These are phyloP conservation scores for Yarrowia hollandica DNA, from an alignment of 805 yeast genomes.

Conservation along the genomic window DNA sequence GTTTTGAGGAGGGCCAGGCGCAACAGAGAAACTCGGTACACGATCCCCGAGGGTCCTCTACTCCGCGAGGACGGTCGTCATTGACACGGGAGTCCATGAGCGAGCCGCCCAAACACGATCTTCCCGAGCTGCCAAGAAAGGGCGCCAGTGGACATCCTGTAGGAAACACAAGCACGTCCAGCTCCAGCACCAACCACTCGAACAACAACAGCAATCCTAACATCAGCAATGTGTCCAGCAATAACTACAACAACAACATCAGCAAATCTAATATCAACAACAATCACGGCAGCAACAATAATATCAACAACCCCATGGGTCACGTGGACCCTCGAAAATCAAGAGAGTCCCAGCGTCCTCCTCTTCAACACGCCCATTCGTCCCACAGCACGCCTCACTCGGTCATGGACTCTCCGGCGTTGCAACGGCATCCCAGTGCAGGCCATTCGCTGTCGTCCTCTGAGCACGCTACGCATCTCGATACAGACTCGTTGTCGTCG, in stretches of 20 bases:
- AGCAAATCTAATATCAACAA: too few species aligned
- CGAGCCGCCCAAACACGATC: neutral
- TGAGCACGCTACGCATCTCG: conserved; percentile 11
- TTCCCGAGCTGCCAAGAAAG: neutral
- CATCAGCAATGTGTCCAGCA: too few species aligned
- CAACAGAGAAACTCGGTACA: neutral
- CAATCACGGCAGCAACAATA: too few species aligned
- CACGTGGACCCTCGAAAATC: conserved; percentile 19
- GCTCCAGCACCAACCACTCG: neutral
- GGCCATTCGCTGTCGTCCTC: conserved; percentile 13
- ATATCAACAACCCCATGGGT: too few species aligned
- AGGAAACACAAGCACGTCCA: too few species aligned
- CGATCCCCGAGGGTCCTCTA: neutral
- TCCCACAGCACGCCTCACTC: conserved; percentile 10
- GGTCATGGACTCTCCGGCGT: conserved; percentile 18
- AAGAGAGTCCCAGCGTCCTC: conserved; percentile 15
- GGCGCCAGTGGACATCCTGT: too few species aligned
- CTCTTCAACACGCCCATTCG: conserved; percentile 9
- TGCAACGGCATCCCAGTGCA: conserved; percentile 5
- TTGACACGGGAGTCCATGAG: neutral
- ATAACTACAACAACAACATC: too few species aligned
- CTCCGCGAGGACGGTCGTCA: neutral
- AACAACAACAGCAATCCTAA: too few species aligned
- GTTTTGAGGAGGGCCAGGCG: neutral
- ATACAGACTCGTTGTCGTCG: conserved; percentile 9